A percentile compares a stretch with the other conserved stretches of the same genome.
Conservation (phyloP, 768 basidiomycete species). For the Boletus vermiculosoides region DNA sequence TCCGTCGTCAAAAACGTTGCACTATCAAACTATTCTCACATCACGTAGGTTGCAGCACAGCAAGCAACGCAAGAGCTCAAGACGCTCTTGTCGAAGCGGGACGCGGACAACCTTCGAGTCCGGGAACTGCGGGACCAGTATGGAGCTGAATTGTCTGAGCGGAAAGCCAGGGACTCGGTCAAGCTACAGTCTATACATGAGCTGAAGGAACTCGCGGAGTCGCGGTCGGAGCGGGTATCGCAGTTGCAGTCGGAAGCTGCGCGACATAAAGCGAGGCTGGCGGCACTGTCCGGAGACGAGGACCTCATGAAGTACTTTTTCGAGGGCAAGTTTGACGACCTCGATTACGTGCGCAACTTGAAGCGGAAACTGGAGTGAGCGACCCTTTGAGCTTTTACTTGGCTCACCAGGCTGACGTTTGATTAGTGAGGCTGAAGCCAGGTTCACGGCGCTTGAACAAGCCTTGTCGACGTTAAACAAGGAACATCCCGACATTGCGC, state of each 20-base stretch:
- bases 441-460: conserved; percentile 50
- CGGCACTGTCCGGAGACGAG: conserved; percentile 66
- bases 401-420: conserved; percentile 14
- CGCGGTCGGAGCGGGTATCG: conserved; percentile 70
- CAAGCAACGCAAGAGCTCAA: conserved; percentile 64
- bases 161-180: conserved; percentile 59
- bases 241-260: conserved; percentile 70
- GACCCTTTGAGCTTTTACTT: neutral
- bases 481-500: conserved; percentile 52
- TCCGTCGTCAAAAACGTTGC: conserved; percentile 31
- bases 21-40: conserved; percentile 11
- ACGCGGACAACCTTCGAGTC: conserved; percentile 63
- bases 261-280: conserved; percentile 73
- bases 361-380: conserved; percentile 57
- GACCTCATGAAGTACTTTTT: conserved; percentile 74
- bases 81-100: conserved; percentile 57
- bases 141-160: conserved; percentile 62
- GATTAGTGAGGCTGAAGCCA: conserved; percentile 52
- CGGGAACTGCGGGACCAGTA: conserved; percentile 72
- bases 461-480: conserved; percentile 44
- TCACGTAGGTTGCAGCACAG: conserved; percentile 40
- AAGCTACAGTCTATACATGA: conserved; percentile 63
- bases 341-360: conserved; percentile 50
- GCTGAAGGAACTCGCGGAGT: conserved; percentile 60
- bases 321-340: conserved; percentile 51